Conservation (phyloP, 176 grass and related monocot species). For the Cocos nucifera region DNA sequence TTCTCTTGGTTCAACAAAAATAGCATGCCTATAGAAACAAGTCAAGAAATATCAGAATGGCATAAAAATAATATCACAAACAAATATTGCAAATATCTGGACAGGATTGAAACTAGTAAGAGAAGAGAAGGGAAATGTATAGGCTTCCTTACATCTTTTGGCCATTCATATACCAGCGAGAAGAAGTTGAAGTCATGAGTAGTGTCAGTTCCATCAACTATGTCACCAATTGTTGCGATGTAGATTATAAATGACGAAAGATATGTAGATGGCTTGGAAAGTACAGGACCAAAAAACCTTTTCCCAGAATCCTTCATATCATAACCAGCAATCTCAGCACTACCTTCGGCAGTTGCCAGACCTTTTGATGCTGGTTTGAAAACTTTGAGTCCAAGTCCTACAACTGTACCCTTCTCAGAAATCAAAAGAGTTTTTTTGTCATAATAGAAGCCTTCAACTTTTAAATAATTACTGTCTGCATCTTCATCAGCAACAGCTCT, state of each 20-base stretch:
- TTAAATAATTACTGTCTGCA: constrained; percentile 44
- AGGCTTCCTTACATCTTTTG: constrained; percentile 79
- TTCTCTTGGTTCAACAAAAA: too few species aligned
- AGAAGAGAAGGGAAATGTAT: constrained; percentile 6
- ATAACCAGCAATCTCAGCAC: constrained; percentile 28
- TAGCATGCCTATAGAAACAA: too few species aligned
- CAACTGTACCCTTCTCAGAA: constrained; percentile 55
- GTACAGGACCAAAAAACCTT: constrained; percentile 56
- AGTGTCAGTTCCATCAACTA: constrained; percentile 93
- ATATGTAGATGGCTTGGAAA: constrained; percentile 77
- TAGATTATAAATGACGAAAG: constrained; percentile 97
- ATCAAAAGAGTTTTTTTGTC: constrained; percentile 50
- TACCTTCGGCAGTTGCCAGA: constrained; percentile 32
- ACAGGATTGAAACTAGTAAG: not conserved
- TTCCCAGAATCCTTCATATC: constrained; percentile 54
- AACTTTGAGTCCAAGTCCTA: constrained; percentile 75
- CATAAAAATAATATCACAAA: constrained; percentile 1
- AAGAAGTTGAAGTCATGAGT: constrained; percentile 99
- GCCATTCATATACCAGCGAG: constrained; percentile 84
- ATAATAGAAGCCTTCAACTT: constrained; percentile 33
- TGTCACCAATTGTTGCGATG: constrained; percentile 88
- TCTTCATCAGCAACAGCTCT: constrained; percentile 85
- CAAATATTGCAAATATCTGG: not conserved
- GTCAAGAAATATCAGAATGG: too few species aligned
- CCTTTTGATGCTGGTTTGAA: constrained; percentile 34